A percentile compares a stretch with the other conserved stretches of the same genome.
phyloP scores from a whole-genome alignment of 2,329 filamentous ascomycete genomes.

The Aspergillus fructus region DNA sequence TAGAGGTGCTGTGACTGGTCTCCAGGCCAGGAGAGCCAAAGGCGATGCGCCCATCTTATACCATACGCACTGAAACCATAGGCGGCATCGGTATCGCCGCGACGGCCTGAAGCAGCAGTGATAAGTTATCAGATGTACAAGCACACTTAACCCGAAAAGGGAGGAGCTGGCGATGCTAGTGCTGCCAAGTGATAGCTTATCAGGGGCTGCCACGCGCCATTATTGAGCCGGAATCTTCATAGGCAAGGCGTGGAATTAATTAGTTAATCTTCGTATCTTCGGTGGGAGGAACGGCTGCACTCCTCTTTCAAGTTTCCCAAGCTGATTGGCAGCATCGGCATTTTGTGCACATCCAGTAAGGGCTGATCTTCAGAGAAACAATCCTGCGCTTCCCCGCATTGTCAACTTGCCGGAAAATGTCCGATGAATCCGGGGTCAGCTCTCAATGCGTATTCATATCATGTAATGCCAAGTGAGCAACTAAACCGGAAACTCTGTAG shows the following conservation, averaged over 20 bases:
- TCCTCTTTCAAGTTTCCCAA: too few relatives aligned
- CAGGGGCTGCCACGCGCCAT: neutral
- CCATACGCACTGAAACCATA: neutral
- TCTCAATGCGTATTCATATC: too few relatives aligned
- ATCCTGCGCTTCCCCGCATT: neutral
- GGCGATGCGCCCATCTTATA: neutral
- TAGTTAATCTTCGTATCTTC: too few relatives aligned
- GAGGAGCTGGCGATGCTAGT: constrained; percentile 14
- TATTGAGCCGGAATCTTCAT: too few relatives aligned
- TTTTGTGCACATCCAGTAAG: too few relatives aligned
- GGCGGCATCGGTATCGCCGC: neutral
- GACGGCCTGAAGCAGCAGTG: neutral
- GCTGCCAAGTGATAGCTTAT: constrained; percentile 15
- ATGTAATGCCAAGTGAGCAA: too few relatives aligned
- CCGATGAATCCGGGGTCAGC: too few relatives aligned
- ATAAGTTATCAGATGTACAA: neutral
- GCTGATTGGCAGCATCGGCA: too few relatives aligned
- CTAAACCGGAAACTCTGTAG: too few relatives aligned
- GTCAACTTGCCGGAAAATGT: too few relatives aligned
- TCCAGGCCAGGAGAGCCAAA: neutral
- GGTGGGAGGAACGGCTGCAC: too few relatives aligned
- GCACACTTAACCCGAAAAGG: constrained; percentile 9
- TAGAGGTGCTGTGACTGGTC: neutral
- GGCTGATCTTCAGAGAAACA: neutral
- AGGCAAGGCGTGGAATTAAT: too few relatives aligned